phyloP scores from a whole-genome alignment of 345 rosid species.

The Pugionium dolabratum region DNA sequence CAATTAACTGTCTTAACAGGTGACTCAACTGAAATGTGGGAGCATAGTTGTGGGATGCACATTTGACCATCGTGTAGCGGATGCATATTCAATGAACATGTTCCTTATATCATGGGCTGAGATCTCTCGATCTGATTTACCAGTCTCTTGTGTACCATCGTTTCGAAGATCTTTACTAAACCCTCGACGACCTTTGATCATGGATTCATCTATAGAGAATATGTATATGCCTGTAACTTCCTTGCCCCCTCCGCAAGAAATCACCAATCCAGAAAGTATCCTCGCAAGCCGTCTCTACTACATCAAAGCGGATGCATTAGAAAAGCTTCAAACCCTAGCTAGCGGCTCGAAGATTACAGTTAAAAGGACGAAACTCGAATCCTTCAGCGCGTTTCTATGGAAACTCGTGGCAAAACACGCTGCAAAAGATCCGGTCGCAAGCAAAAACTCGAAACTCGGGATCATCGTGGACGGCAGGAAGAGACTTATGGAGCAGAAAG shows the following conservation, averaged over 20 bases:
- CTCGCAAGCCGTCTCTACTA: slow-evolving; percentile 64
- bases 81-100: slow-evolving; percentile 75
- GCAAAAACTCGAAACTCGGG: slow-evolving; percentile 53
- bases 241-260: slow-evolving; percentile 50
- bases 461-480: slow-evolving; percentile 71
- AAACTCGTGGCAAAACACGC: slow-evolving; percentile 54
- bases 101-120: slow-evolving; percentile 75
- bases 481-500: slow-evolving; percentile 39
- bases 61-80: slow-evolving; percentile 78
- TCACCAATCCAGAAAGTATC: slow-evolving; percentile 17
- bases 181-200: slow-evolving; percentile 49
- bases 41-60: slow-evolving; percentile 66
- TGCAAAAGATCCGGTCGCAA: background rate
- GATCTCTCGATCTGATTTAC: slow-evolving; percentile 45
- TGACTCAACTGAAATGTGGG: slow-evolving; percentile 64
- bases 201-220: slow-evolving; percentile 47
- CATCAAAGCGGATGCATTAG: slow-evolving; percentile 43
- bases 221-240: slow-evolving; percentile 54
- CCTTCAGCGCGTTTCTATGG: slow-evolving; percentile 73
- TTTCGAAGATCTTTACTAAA: slow-evolving; percentile 61
- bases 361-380: slow-evolving; percentile 60
- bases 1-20: slow-evolving; percentile 42
- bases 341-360: slow-evolving; percentile 26
- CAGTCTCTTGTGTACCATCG: slow-evolving; percentile 51
- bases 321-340: slow-evolving; percentile 48